phyloP scores from a whole-genome alignment of 345 rosid species.

The Heritiera fomes region DNA sequence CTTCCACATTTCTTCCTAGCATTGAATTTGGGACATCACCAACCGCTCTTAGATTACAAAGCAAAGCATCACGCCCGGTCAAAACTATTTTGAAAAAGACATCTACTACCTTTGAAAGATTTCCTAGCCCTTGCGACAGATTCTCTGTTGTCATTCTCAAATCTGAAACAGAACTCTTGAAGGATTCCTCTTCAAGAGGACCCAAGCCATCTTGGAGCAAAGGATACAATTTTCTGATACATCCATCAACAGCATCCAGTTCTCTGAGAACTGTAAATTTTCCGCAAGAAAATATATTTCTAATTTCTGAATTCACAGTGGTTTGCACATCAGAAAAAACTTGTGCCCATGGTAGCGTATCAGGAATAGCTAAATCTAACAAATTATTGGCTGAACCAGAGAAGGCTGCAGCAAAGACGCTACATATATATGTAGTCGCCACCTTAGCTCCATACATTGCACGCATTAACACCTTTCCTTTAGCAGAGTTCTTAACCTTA shows the following conservation, averaged over 20 bases:
- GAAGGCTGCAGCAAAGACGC: slow-evolving; percentile 70
- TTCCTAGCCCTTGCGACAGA: slow-evolving; percentile 67
- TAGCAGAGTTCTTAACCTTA: slow-evolving; percentile 87
- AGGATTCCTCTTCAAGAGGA: slow-evolving; percentile 35
- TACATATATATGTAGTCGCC: slow-evolving; percentile 70
- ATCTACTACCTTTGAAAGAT: slow-evolving; percentile 68
- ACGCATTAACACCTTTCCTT: slow-evolving; percentile 87
- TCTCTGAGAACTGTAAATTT: slow-evolving; percentile 55
- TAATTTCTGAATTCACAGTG: slow-evolving; percentile 50
- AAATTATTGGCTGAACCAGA: slow-evolving; percentile 63
- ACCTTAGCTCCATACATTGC: slow-evolving; percentile 91
- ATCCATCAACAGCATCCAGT: slow-evolving; percentile 58
- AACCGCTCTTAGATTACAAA: slow-evolving; percentile 63
- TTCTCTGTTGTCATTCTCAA: slow-evolving; percentile 43
- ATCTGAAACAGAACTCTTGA: slow-evolving; percentile 42
- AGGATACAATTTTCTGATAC: slow-evolving; percentile 60
- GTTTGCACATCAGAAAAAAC: slow-evolving; percentile 57
- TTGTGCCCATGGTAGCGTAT: slow-evolving; percentile 55
- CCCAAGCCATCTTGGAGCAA: slow-evolving; percentile 56
- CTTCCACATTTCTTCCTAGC: slow-evolving; percentile 38
- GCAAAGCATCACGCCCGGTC: slow-evolving; percentile 80
- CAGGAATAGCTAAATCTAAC: slow-evolving; percentile 52
- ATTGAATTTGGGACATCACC: slow-evolving; percentile 34
- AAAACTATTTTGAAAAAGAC: slow-evolving; percentile 76
- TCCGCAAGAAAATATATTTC: slow-evolving; percentile 41